phyloP scores from a whole-genome alignment of 2,329 filamentous ascomycete genomes.

The Massarina eburnea region DNA sequence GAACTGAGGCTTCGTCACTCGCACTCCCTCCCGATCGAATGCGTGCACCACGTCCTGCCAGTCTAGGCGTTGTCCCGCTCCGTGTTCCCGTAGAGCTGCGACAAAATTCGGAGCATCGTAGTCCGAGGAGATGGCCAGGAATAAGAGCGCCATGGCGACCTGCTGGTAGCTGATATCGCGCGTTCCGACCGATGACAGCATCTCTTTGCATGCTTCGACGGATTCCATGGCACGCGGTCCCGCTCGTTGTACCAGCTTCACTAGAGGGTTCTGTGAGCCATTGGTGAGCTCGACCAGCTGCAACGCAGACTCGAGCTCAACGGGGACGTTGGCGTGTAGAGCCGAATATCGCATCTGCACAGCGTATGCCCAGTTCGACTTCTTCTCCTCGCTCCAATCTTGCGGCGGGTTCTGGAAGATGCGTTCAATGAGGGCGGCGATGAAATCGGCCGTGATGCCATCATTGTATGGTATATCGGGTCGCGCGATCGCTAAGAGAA shows the following conservation, averaged over 20 bases:
- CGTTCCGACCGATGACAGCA: conserved; percentile 57
- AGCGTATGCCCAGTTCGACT: conserved; percentile 68
- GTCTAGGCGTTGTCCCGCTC: conserved; percentile 58
- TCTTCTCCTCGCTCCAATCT: conserved; percentile 76
- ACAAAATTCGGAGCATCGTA: conserved; percentile 70
- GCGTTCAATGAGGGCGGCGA: conserved; percentile 80
- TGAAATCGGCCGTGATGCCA: conserved; percentile 67
- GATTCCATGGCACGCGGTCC: conserved; percentile 76
- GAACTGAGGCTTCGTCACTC: conserved; percentile 79
- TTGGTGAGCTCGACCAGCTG: conserved; percentile 68
- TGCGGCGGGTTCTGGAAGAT: conserved; percentile 85
- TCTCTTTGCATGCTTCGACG: conserved; percentile 67
- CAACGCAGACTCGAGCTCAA: conserved; percentile 69
- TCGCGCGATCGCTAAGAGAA: conserved; percentile 74
- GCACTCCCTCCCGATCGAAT: conserved; percentile 78
- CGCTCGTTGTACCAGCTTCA: conserved; percentile 68
- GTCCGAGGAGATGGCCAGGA: conserved; percentile 62
- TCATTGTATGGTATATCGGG: conserved; percentile 61
- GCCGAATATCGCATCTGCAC: conserved; percentile 64
- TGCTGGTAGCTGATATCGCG: conserved; percentile 77
- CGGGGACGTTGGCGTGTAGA: conserved; percentile 65
- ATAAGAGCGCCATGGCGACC: conserved; percentile 78
- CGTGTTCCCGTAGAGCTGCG: conserved; percentile 58
- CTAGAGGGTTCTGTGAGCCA: conserved; percentile 60
- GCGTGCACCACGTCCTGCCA: conserved; percentile 72